Percentiles rank a stretch among this genome's conserved stretches.
Evolutionary conservation across 176 grass and related monocot genomes (phyloP).

Genomic region (Carex myosuroides): DNA sequence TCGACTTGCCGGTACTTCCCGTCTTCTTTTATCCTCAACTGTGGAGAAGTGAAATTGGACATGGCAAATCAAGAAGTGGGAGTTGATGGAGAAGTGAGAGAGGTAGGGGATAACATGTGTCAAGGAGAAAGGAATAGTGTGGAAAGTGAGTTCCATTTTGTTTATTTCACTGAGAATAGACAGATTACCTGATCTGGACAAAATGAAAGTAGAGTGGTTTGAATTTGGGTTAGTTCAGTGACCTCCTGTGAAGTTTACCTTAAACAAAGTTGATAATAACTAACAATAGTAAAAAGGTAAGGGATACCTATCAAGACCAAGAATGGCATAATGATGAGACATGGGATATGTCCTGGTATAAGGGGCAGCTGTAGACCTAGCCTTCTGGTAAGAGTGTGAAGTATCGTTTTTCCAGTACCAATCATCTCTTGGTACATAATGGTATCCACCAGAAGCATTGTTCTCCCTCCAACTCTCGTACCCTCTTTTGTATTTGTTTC

Average conservation of each 20-base stretch:
- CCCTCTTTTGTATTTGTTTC: slow-evolving; percentile 64
- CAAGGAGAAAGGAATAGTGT: background rate
- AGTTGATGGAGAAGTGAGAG: background rate
- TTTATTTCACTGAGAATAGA: background rate
- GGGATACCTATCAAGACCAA: slow-evolving; percentile 89
- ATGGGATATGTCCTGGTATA: slow-evolving; percentile 47
- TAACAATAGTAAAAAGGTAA: background rate
- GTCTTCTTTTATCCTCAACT: background rate
- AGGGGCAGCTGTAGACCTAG: slow-evolving; percentile 30
- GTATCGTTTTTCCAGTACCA: slow-evolving; percentile 84
- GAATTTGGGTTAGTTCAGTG: background rate
- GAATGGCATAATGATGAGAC: slow-evolving; percentile 86
- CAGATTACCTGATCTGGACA: background rate
- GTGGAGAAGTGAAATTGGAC: background rate
- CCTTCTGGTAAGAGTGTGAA: slow-evolving; percentile 50
- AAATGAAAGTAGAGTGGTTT: background rate
- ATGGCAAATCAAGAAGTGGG: background rate
- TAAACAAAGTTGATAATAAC: background rate
- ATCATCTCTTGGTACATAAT: slow-evolving; percentile 86
- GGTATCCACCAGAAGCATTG: slow-evolving; percentile 63
- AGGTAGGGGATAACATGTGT: background rate
- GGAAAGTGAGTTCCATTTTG: background rate
- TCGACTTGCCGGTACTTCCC: background rate
- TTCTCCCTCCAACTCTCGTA: slow-evolving; percentile 87
- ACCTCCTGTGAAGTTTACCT: background rate